Conservation (phyloP, 2,329 filamentous ascomycete species). For the Aureobasidium namibiae region DNA sequence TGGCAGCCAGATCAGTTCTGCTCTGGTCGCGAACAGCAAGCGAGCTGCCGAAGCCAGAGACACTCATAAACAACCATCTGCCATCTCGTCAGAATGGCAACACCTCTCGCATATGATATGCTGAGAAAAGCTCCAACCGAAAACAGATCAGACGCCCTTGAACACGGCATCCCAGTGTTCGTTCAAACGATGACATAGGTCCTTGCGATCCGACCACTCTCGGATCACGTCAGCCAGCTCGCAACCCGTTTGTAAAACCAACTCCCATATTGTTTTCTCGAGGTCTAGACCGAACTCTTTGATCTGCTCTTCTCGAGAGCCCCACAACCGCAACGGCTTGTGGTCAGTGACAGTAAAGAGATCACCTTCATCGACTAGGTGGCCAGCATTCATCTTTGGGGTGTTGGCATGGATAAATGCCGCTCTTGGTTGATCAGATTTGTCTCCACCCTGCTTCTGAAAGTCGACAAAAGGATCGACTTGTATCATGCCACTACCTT, state of each 20-base stretch:
- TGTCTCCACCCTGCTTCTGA: conserved; percentile 2
- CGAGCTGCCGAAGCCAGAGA: neutral
- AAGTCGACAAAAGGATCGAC: conserved; percentile 10
- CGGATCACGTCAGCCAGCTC: conserved; percentile 16
- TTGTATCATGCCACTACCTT: conserved; percentile 17
- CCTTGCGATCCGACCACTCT: conserved; percentile 15
- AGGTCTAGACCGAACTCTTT: conserved; percentile 20
- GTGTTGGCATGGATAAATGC: conserved; percentile 24
- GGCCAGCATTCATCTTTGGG: conserved; percentile 25
- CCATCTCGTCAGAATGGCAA: neutral
- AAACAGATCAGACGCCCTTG: neutral
- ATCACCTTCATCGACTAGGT: conserved; percentile 23
- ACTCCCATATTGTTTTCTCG: conserved; percentile 20
- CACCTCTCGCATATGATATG: neutral
- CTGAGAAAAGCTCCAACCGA: neutral
- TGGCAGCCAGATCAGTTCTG: conserved; percentile 58
- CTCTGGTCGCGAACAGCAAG: conserved; percentile 24
- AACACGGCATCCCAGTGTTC: conserved; percentile 13
- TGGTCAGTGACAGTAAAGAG: conserved; percentile 13
- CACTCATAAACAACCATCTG: neutral
- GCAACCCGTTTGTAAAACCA: conserved; percentile 19
- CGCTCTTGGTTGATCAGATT: conserved; percentile 10
- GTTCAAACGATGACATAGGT: conserved; percentile 15
- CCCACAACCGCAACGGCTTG: conserved; percentile 19
- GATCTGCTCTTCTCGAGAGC: conserved; percentile 17